Base-by-base conservation (phyloP, 1,284 basidiomycete species). In the Cutaneotrichosporon mucoides region DNA sequence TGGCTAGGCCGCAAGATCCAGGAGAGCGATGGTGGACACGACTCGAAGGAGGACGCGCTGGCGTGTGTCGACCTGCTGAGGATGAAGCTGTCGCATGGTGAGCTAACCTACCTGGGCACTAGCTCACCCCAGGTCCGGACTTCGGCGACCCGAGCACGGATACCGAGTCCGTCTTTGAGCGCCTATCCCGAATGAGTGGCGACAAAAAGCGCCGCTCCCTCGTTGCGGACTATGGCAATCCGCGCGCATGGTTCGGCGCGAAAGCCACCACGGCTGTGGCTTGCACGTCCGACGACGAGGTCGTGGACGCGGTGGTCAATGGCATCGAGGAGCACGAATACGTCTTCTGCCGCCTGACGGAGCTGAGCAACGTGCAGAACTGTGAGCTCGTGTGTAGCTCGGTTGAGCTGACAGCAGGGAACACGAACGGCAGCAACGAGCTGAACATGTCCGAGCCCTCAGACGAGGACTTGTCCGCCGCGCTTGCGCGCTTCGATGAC, bases 1-100 rank as follows among this genome's bases (percentile, higher is more conserved):
- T 95, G 91, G 90, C 86, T 90, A 56, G 84, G 84, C 6, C 83
- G 86, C 51, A 88, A 90, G 65, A 96, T 97, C 52, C 93, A 97
- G 66, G 57, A 47, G 11, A 58, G 86, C 0, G 85, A 86, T 38
- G 85, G 86, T 1, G 93, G 93, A 0, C 92, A 96, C 73, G 89
- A 95, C 68, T 90, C 91, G 1, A 88, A 90, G 68, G 92, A 96
- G 73, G 93, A 96, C 67, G 92, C 93, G 0, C 81, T 86, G 10
- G 88, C 92, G 0, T 93, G 91, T 68, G 66, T 91, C 12, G 91
- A 94, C 59, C 79, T 96, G 24, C 73, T 96, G 16, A 83, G 83
- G 70, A 86, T 88, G 73, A 96, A 96, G 76, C 71, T 95, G 15
- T 82, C 84, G 47, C 82, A 87, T 64, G 90, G 88, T 79, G 47